Evolutionary conservation across 768 basidiomycete genomes (phyloP).

Genomic region (Amanita rimosa): DNA sequence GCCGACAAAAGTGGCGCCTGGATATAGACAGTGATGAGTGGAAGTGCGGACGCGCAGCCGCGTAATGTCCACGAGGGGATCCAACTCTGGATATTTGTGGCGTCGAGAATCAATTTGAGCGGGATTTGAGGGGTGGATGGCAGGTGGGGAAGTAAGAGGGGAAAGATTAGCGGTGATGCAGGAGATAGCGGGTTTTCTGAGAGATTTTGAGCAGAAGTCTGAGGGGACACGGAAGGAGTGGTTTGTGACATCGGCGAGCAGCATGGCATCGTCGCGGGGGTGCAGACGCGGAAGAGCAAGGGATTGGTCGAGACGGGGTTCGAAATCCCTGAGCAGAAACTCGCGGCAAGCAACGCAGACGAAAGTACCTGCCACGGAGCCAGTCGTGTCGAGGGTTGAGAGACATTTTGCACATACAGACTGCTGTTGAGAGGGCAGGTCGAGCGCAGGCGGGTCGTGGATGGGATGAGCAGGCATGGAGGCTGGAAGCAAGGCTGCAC

Average conservation of each 20-base stretch:
- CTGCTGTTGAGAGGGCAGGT: slow-evolving; percentile 21
- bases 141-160: slow-evolving; percentile 3
- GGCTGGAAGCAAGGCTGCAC: slow-evolving; percentile 7
- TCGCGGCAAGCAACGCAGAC: slow-evolving; percentile 41
- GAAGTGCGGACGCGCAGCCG: slow-evolving; percentile 62
- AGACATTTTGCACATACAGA: slow-evolving; percentile 37
- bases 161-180: slow-evolving; percentile 1
- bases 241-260: not conserved
- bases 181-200: not conserved
- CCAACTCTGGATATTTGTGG: slow-evolving; percentile 17
- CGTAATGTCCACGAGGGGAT: slow-evolving; percentile 67
- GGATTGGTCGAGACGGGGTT: slow-evolving; percentile 17
- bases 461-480: slow-evolving; percentile 38
- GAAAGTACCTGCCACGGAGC: slow-evolving; percentile 20
- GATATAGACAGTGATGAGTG: slow-evolving; percentile 71
- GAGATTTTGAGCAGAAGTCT: not conserved
- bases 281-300: slow-evolving; percentile 12
- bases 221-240: not conserved
- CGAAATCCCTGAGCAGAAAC: slow-evolving; percentile 15
- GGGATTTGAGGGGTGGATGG: slow-evolving; percentile 5
- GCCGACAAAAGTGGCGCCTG: slow-evolving; percentile 81
- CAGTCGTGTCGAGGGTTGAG: slow-evolving; percentile 22
- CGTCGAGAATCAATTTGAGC: slow-evolving; percentile 9
- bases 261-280: slow-evolving; percentile 9
- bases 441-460: slow-evolving; percentile 14